Conservation (phyloP, 140 eudicot genomes). For the Eryngium alpinum region DNA sequence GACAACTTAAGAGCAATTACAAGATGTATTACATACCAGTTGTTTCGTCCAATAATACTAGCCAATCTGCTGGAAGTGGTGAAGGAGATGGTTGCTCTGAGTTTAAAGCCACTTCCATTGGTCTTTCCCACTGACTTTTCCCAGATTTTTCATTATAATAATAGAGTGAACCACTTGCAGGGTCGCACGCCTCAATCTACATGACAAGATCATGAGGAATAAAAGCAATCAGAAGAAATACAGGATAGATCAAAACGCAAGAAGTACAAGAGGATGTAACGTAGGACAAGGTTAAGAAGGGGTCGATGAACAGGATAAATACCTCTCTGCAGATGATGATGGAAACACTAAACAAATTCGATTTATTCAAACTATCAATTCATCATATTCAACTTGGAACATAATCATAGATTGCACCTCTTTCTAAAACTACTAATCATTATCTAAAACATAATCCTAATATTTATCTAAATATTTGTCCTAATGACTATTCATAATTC, state of each 20-base stretch:
- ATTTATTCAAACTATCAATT: too few species aligned
- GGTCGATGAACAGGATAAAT: too few species aligned
- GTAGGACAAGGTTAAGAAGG: background rate
- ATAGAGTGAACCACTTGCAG: conserved; percentile 71
- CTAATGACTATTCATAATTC: too few species aligned
- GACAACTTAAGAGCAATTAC: too few species aligned
- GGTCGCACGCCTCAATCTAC: conserved; percentile 81
- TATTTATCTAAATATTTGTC: too few species aligned
- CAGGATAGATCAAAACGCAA: too few species aligned
- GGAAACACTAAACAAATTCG: too few species aligned
- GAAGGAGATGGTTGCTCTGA: conserved; percentile 36
- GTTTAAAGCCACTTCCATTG: conserved; percentile 35
- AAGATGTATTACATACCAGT: conserved; percentile 54
- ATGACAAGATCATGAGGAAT: conserved; percentile 7
- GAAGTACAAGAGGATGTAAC: background rate
- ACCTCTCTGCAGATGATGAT: too few species aligned
- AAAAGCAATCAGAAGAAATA: background rate
- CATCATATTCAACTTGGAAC: too few species aligned
- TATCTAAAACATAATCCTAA: too few species aligned
- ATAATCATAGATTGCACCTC: too few species aligned
- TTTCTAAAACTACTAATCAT: too few species aligned
- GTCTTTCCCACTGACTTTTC: conserved; percentile 91
- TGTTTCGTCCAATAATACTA: conserved; percentile 75
- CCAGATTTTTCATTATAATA: conserved; percentile 64
- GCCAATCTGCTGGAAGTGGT: conserved; percentile 64